Evolutionary conservation across 495 filamentous ascomycete species (phyloP).

Genomic region (Filosporella fistucella): DNA sequence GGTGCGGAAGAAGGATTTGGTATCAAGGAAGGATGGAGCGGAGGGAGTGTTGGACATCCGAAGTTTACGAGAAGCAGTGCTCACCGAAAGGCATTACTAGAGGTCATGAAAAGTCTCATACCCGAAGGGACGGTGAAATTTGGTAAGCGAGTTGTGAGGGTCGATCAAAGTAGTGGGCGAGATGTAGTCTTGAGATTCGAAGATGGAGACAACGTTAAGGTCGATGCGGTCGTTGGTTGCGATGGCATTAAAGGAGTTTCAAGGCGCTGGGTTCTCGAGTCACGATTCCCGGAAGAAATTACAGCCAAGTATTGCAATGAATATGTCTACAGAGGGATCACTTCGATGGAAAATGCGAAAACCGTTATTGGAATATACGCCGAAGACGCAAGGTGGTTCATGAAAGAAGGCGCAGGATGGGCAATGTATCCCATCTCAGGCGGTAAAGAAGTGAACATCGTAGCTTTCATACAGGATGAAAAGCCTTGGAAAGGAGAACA

Average conservation of each 20-base stretch:
- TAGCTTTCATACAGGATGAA: constrained; percentile 28
- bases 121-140: constrained; percentile 27
- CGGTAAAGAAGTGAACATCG: constrained; percentile 1
- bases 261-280: constrained; percentile 36
- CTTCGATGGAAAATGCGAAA: constrained; percentile 42
- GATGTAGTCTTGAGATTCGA: constrained; percentile 24
- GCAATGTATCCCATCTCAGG: constrained; percentile 51
- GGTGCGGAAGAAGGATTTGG: constrained; percentile 47
- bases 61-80: constrained; percentile 18
- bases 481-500: constrained; percentile 27
- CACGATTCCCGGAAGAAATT: constrained; percentile 30
- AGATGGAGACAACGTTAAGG: constrained; percentile 20
- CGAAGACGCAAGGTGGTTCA: constrained; percentile 45
- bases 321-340: constrained; percentile 49
- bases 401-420: constrained; percentile 44
- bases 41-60: constrained; percentile 27
- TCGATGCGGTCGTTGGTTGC: constrained; percentile 48
- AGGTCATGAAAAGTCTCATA: constrained; percentile 27
- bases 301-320: constrained; percentile 20
- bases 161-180: constrained; percentile 18
- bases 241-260: constrained; percentile 53
- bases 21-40: constrained; percentile 41
- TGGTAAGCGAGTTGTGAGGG: constrained; percentile 16
- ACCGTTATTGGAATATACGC: constrained; percentile 48
- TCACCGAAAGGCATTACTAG: constrained; percentile 33